phyloP scores from a whole-genome alignment of 2,329 filamentous ascomycete species.

The Penicillium polonicum region DNA sequence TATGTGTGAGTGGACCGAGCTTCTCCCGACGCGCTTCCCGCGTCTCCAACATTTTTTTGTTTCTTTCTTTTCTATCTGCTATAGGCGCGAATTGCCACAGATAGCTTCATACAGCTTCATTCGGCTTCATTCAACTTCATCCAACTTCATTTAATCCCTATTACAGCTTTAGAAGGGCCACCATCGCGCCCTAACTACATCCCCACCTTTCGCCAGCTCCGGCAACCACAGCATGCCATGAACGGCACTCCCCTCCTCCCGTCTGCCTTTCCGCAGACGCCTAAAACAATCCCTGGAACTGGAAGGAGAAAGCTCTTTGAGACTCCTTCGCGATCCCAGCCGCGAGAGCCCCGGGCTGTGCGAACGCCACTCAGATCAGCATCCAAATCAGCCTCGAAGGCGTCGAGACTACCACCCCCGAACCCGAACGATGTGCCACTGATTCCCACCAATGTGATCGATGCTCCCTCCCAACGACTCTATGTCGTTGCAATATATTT shows the following conservation, averaged over 20 bases:
- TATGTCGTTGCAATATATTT: slow-evolving; percentile 81
- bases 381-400: slow-evolving; percentile 23
- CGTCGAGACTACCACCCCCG: slow-evolving; percentile 16
- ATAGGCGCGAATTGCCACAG: neutral
- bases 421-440: slow-evolving; percentile 54
- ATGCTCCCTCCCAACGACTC: slow-evolving; percentile 86
- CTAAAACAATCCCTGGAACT: slow-evolving; percentile 49
- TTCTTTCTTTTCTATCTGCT: slow-evolving; percentile 10
- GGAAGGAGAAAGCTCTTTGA: slow-evolving; percentile 32
- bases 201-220: slow-evolving; percentile 7
- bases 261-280: slow-evolving; percentile 78
- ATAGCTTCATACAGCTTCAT: neutral
- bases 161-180: neutral
- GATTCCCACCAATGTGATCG: slow-evolving; percentile 77
- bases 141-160: neutral
- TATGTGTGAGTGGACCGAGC: slow-evolving; percentile 24
- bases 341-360: slow-evolving; percentile 23
- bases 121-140: neutral
- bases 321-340: slow-evolving; percentile 27
- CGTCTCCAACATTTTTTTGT: slow-evolving; percentile 25
- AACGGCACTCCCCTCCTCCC: slow-evolving; percentile 77
- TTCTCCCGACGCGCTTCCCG: slow-evolving; percentile 28
- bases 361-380: slow-evolving; percentile 22
- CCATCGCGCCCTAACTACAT: neutral
- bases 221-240: slow-evolving; percentile 64